Conservation (phyloP, 768 basidiomycete species). For the Mycena sanguinolenta region DNA sequence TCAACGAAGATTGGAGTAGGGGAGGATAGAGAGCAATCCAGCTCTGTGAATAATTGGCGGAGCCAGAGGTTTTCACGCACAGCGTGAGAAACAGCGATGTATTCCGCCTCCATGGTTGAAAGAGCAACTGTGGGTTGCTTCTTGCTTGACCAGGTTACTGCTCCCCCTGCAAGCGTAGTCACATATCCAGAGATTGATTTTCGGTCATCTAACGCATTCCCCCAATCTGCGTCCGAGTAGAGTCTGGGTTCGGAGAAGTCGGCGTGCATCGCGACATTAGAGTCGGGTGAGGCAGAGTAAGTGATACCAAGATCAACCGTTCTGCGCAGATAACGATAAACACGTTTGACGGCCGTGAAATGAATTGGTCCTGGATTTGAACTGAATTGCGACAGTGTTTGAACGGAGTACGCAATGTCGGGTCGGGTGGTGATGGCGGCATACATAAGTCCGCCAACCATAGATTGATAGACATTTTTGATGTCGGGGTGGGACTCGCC, state of each 20-base stretch:
- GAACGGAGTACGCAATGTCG: too few species aligned
- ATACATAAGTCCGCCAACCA: slow-evolving; percentile 39
- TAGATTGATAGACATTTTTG: slow-evolving; percentile 39
- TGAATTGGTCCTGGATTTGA: slow-evolving; percentile 45
- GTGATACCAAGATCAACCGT: slow-evolving; percentile 32
- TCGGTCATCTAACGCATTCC: slow-evolving; percentile 36
- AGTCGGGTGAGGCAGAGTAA: background rate
- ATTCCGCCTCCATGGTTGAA: slow-evolving; percentile 54
- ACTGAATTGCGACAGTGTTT: slow-evolving; percentile 43
- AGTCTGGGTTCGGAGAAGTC: slow-evolving; percentile 1
- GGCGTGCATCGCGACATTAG: background rate
- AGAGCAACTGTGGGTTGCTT: slow-evolving; percentile 42
- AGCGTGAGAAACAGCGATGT: slow-evolving; percentile 49
- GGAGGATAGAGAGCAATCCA: slow-evolving; percentile 14
- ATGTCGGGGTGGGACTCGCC: slow-evolving; percentile 2
- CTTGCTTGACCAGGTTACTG: slow-evolving; percentile 50
- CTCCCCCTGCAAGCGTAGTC: slow-evolving; percentile 46
- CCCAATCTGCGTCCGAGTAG: slow-evolving; percentile 47
- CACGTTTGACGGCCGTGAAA: slow-evolving; percentile 48
- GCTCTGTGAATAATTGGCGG: slow-evolving; percentile 26
- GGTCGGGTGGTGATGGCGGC: slow-evolving; percentile 43
- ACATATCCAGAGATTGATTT: slow-evolving; percentile 51
- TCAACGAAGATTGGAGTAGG: slow-evolving; percentile 42
- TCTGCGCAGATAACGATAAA: slow-evolving; percentile 51
- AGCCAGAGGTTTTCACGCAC: slow-evolving; percentile 50